Evolutionary conservation across 169 alveolate species (phyloP), one percentile per base, ranked within the genome.

Genomic region (Babesia gibsoni): DNA sequence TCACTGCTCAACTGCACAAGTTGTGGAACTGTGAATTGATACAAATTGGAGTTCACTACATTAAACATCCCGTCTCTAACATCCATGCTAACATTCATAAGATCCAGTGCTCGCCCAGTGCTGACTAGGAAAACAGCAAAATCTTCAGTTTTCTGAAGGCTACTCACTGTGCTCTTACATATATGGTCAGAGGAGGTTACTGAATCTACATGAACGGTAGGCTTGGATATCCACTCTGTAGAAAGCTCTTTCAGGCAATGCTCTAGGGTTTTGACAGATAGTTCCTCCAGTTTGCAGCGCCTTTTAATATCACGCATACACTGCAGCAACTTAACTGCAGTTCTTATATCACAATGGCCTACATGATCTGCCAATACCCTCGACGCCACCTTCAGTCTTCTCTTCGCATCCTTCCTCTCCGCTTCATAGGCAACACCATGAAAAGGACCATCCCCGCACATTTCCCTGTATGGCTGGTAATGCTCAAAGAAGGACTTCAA

Each of bases 1-100:
- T 61, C 72, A 5, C 72, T 45, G 59, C 72, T 45, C 0, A 61
- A 33, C 10, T 61, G 22, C 3, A 61, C 72, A 10, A 61, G 58
- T 20, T 41, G 45, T 2, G 9, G 3, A 0, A 36, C 20, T n/a
- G 7, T 32, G 61, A 56, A 61, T 22, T 48, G 56, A 35, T 61
- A 61, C 30, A 61, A 10, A 20, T 41, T 61, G 1, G 59, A 5
- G n/a, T 39, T 61, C 20, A 33, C 72, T 2, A 61, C 35, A 12
- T 18, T 18, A 4, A 61, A 12, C 30, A 61, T 14, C 3, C 23
- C 72, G 33, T 61, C 72, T 3, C 42, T 33, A 0, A 61, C 22
- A 1, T 9, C 8, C 33, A 27, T 43, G 9, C 43, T 29, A 1
- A 50, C 12, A 16, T 61, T 1, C 7, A 23, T 43, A 22, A 61